Base-by-base conservation (phyloP, 202 grass and related monocot genomes). In the Elaeis oleifera region DNA sequence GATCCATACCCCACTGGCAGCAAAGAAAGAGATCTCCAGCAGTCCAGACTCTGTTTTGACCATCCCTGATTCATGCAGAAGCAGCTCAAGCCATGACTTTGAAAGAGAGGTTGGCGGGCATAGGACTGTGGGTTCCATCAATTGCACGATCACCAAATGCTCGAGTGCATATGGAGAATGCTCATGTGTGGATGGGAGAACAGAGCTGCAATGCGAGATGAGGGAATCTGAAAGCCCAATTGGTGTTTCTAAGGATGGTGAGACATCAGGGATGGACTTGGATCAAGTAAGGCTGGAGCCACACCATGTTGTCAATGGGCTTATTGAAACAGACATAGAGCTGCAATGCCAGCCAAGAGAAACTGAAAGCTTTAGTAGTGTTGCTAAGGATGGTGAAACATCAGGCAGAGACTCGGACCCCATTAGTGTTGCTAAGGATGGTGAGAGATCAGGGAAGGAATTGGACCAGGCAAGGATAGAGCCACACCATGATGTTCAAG, bases 31-130 rank as follows among this genome's bases (percentile, higher is more conserved):
- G 6, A 26, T 59, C 52, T 82, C 78, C 23, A 86, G 67, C 36
- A 82, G 84, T 67, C 84, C 84, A 27, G 84, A 86, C 54, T 86
- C 84, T 59, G 84, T 86, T 53, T 82, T 86, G 67, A 72, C 49
- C 51, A 67, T 71, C 29, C 66, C 79, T 59, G 57, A 48, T 23
- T 65, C 73, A 53, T 74, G 20, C 62, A 65, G 54, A 75, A 81
- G 23, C 67, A 64, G 58, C 58, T 72, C 71, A 68, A 78, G 66
- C 60, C 75, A 72, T 54, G 71, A 82, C 66, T 44, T 65, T 78
- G 58, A 68, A 36, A 22, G 20, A 31, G 63, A 69, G 11, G 72
- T 28, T 57, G 60, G 51, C 57, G 55, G 67, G 14, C 23, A 48
- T 39, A 68, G 55, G 9, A 13, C 27, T 5, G 16, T 44, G 9